Base-by-base conservation (phyloP, 352 stramenopile genomes). In the Globisporangium ultimum region DNA sequence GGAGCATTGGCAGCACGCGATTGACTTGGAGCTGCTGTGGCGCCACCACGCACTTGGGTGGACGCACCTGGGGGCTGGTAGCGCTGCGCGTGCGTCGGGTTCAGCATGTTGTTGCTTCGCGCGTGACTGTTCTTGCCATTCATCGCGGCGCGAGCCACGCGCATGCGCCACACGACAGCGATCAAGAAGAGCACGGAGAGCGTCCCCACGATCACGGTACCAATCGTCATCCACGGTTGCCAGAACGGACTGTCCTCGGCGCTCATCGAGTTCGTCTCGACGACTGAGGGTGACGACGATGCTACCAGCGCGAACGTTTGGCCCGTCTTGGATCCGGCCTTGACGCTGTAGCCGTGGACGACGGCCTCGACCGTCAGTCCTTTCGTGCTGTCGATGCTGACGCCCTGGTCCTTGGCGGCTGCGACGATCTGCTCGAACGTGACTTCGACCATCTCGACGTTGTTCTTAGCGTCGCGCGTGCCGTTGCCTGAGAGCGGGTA, bases 391-490 rank as follows among this genome's bases (percentile, higher is more conserved):
- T 80, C 58, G 3, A 72, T 60, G 12, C 54, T 60, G 22, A 72
- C 52, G 2, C 74, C 72, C 9, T 62, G 17, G 1, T 58, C 64
- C 1, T 76, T 61, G 0, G 73, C 68, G 41, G 80, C 75, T 48
- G 71, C 62, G 6, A 87, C 41, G 18, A 93, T 66, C 24, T 89
- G 68, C 48, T 69, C 55, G 56, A 92, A 92, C 32, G 76, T 78
- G 11, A 92, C 82, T 32, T 83, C 68, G n/a, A 93, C 84, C 80
- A 93, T 88, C 58, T 93, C 84, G 22, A 93, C 78, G 59, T 93
- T 93, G 71, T 93, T 93, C 20, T 78, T 74, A n/a, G 70, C 67
- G 61, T 93, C 84, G n/a, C 76, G 76, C n/a, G 67, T 69, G 67
- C 68, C 17, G 40, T 18, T 15, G 7, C 79, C 76, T 13, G 77